These are phyloP conservation scores for Pythium rhizo-oryzae DNA, from an alignment of 352 stramenopile species.

Conservation along the genomic window DNA sequence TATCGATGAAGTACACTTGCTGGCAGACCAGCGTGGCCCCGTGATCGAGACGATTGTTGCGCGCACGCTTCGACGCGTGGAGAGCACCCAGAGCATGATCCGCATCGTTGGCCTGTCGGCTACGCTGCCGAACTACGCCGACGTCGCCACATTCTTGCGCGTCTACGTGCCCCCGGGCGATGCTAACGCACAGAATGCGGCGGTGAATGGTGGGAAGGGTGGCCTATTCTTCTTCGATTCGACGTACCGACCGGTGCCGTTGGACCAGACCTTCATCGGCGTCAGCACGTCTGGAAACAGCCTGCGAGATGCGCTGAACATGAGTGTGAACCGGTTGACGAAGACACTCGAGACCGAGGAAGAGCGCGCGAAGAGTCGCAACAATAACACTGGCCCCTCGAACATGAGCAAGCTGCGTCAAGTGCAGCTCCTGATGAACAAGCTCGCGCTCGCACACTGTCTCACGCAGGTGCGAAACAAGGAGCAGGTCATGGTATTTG, in stretches of 20 bases:
- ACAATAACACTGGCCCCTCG: conserved; percentile 17
- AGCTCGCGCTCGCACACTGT: conserved; percentile 76
- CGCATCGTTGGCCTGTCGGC: conserved; percentile 98
- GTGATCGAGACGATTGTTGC: conserved; percentile 99
- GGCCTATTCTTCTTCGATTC: conserved; percentile 99
- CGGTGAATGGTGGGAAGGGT: conserved; percentile 72
- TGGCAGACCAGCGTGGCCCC: conserved; percentile 97
- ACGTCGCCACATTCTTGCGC: conserved; percentile 97
- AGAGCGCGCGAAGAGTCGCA: conserved; percentile 29
- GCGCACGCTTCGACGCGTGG: conserved; percentile 96
- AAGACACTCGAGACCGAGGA: conserved; percentile 52
- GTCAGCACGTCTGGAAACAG: conserved; percentile 78
- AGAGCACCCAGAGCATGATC: conserved; percentile 97
- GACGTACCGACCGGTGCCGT: conserved; percentile 97
- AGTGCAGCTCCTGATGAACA: conserved; percentile 86
- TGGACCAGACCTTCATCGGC: conserved; percentile 99
- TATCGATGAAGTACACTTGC: conserved; percentile 99
- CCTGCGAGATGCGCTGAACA: conserved; percentile 61
- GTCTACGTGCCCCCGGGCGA: conserved; percentile 83
- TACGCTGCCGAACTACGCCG: conserved; percentile 99
- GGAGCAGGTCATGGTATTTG: conserved; percentile 99
- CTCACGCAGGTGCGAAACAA: conserved; percentile 62
- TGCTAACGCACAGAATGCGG: conserved; percentile 58
- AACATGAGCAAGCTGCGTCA: conserved; percentile 66
- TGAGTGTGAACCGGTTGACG: conserved; percentile 50